These are phyloP conservation scores for Clavispora fructus DNA, from an alignment of 805 yeast genomes.

Conservation along the genomic window DNA sequence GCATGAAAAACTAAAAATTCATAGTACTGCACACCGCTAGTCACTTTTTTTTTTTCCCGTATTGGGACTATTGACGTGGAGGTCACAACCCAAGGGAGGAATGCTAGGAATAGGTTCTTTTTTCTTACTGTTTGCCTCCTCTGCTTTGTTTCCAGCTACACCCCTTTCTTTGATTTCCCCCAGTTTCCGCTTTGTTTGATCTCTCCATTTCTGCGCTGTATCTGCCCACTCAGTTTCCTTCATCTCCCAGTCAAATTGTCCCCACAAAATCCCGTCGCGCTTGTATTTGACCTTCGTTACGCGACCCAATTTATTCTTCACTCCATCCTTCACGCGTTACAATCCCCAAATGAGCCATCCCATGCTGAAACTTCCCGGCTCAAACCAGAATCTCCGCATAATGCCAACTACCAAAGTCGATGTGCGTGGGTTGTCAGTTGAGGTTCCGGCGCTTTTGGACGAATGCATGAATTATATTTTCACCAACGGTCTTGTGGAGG, in stretches of 20 bases:
- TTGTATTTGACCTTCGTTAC: neutral
- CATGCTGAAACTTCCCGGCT: neutral
- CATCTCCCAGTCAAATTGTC: neutral
- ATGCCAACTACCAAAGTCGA: neutral
- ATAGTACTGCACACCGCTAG: neutral
- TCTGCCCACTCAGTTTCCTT: neutral
- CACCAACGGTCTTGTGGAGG: slow-evolving; percentile 18
- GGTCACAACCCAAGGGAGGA: neutral
- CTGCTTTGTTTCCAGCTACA: neutral
- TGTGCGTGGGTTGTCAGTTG: neutral
- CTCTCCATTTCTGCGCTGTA: neutral
- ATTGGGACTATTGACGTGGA: neutral
- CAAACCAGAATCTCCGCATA: no score
- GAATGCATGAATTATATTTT: slow-evolving; percentile 18
- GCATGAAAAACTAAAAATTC: neutral
- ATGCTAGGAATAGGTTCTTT: neutral
- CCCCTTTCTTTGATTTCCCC: neutral
- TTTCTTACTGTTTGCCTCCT: neutral
- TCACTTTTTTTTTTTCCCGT: neutral
- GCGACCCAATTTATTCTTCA: neutral
- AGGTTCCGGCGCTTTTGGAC: slow-evolving; percentile 17
- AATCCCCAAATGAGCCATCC: neutral
- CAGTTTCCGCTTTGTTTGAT: neutral
- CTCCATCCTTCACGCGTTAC: neutral
- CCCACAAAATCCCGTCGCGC: neutral